These are phyloP conservation scores for Zygosaccharomyces lentus DNA, from an alignment of 805 yeast genomes.

Conservation along the genomic window DNA sequence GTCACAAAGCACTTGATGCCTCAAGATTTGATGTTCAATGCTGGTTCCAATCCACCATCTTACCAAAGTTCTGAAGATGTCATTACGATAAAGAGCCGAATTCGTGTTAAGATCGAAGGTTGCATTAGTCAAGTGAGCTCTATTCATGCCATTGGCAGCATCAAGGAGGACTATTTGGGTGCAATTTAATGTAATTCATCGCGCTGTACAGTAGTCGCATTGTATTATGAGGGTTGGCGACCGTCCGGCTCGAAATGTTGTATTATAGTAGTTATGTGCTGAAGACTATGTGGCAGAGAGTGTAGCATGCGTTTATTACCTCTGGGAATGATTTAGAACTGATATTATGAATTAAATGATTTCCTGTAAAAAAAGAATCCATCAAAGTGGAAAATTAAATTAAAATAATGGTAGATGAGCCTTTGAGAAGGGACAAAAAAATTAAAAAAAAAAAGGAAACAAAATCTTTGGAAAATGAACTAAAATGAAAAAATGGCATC, in stretches of 20 bases:
- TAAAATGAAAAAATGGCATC: background rate
- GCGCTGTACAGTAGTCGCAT: background rate
- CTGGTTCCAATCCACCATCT: conserved; percentile 97
- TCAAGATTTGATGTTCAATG: conserved; percentile 86
- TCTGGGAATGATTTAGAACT: background rate
- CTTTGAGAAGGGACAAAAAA: background rate
- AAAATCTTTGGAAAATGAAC: background rate
- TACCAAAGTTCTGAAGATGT: conserved; percentile 93
- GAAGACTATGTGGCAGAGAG: background rate
- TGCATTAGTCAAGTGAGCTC: conserved; percentile 96
- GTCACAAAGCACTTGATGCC: conserved; percentile 94
- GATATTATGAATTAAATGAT: background rate
- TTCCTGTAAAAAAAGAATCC: background rate
- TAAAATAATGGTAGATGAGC: background rate
- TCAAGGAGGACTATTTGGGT: conserved; percentile 96
- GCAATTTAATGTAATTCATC: conserved; percentile 40
- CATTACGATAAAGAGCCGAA: conserved; percentile 89
- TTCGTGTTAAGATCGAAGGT: conserved; percentile 93
- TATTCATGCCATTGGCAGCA: conserved; percentile 95
- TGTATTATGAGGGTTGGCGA: conserved; percentile 1
- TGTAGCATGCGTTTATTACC: background rate
- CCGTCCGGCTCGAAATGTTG: background rate
- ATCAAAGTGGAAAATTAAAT: background rate
- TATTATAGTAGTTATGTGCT: background rate
- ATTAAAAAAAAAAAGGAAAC: background rate